Conservation (phyloP, 768 basidiomycete species). For the Mycena olivaceomarginata region DNA sequence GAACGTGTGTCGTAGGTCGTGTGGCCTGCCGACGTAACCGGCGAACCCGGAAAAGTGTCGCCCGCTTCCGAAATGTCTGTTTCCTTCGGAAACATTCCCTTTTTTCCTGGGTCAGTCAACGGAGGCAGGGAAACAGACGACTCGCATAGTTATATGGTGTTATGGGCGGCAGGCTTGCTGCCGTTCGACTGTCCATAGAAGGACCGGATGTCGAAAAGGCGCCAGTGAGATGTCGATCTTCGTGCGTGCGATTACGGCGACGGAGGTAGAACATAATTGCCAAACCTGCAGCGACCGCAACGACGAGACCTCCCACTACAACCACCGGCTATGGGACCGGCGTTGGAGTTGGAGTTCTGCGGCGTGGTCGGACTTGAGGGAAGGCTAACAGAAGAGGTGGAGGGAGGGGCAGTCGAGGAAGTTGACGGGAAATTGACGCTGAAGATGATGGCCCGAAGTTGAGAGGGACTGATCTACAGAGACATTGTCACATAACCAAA, state of each 20-base stretch:
- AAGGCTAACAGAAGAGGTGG: slow-evolving; percentile 39
- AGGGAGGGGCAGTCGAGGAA: slow-evolving; percentile 1
- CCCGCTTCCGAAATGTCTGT: slow-evolving; percentile 24
- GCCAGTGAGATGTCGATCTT: slow-evolving; percentile 40
- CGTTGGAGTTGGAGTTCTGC: slow-evolving; percentile 51
- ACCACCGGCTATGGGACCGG: slow-evolving; percentile 81
- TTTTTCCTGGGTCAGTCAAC: background rate
- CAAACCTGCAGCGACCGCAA: slow-evolving; percentile 61
- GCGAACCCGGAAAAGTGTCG: slow-evolving; percentile 43
- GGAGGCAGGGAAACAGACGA: background rate
- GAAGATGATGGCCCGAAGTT: background rate
- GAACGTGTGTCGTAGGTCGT: slow-evolving; percentile 44
- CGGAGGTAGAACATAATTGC: slow-evolving; percentile 57
- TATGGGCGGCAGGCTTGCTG: slow-evolving; percentile 21
- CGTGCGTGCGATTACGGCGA: slow-evolving; percentile 39
- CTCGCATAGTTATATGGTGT: slow-evolving; percentile 42
- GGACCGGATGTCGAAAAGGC: slow-evolving; percentile 33
- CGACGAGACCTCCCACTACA: slow-evolving; percentile 72
- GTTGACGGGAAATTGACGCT: background rate
- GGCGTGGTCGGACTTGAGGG: slow-evolving; percentile 29
- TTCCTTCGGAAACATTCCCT: slow-evolving; percentile 29
- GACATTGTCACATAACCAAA: background rate
- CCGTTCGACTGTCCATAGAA: slow-evolving; percentile 16
- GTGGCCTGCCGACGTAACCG: slow-evolving; percentile 41
- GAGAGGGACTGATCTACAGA: slow-evolving; percentile 16